A percentile compares a stretch with the other conserved stretches of the same genome.
These are phyloP conservation scores for Thermothielavioides terrestris DNA, from an alignment of 495 filamentous ascomycete species.

Conservation along the genomic window DNA sequence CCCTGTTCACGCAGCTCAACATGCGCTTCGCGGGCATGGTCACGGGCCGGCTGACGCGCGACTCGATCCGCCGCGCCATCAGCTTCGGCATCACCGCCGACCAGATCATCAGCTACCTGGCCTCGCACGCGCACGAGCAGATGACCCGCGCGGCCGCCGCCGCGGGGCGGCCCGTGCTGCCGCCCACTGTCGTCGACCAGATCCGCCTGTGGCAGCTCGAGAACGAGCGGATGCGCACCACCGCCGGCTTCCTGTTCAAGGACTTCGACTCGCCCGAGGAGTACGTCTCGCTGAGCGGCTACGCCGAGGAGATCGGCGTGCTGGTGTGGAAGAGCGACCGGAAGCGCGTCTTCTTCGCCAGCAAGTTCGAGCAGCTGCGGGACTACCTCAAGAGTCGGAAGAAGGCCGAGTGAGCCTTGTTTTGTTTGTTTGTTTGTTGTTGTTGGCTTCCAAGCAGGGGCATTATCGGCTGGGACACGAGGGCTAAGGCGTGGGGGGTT, in stretches of 20 bases:
- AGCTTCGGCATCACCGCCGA: slow-evolving; percentile 84
- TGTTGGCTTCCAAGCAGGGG: too few relatives aligned
- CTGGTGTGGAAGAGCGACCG: slow-evolving; percentile 74
- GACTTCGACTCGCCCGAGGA: slow-evolving; percentile 72
- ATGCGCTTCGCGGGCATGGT: slow-evolving; percentile 89
- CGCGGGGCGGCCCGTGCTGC: slow-evolving; percentile 57
- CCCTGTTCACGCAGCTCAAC: slow-evolving; percentile 74
- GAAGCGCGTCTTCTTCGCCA: slow-evolving; percentile 80
- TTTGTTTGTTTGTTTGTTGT: too few relatives aligned
- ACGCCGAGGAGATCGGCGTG: slow-evolving; percentile 90
- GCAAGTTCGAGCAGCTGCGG: slow-evolving; percentile 71
- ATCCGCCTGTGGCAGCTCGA: slow-evolving; percentile 97
- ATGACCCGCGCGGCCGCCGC: slow-evolving; percentile 60
- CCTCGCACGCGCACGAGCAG: slow-evolving; percentile 84
- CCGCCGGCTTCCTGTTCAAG: slow-evolving; percentile 75
- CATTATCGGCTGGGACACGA: too few relatives aligned
- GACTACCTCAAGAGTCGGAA: slow-evolving; percentile 64
- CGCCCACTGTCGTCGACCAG: slow-evolving; percentile 94
- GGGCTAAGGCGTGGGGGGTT: too few relatives aligned
- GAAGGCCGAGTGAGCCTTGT: slow-evolving; percentile 32
- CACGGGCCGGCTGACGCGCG: slow-evolving; percentile 76
- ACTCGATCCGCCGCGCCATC: slow-evolving; percentile 78
- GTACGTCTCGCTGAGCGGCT: slow-evolving; percentile 63
- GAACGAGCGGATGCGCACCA: slow-evolving; percentile 80
- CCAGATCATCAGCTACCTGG: slow-evolving; percentile 85